Percentiles rank a stretch among this genome's conserved stretches.
phyloP scores from a whole-genome alignment of 805 yeast species.

The Limtongozyma cylindracea region DNA sequence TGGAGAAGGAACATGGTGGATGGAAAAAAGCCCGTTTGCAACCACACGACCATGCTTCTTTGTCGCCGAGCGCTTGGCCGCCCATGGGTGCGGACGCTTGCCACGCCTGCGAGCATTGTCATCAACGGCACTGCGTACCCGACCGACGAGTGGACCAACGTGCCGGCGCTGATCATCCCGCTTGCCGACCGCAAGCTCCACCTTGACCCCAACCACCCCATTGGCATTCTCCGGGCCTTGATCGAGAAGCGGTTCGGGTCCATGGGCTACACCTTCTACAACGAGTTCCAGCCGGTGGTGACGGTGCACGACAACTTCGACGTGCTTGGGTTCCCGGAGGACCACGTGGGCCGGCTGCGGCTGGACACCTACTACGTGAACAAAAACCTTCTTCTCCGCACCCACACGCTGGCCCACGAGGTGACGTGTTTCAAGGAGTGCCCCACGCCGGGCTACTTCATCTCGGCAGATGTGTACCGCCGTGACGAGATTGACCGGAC shows the following conservation, averaged over 20 bases:
- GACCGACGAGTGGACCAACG: conserved; percentile 68
- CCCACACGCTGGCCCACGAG: conserved; percentile 96
- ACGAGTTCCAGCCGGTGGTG: conserved; percentile 65
- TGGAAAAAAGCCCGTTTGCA: too few relatives aligned
- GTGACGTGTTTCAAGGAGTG: conserved; percentile 49
- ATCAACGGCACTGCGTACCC: conserved; percentile 11
- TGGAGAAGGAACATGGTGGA: too few relatives aligned
- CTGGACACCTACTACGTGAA: conserved; percentile 88
- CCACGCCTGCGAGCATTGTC: neutral
- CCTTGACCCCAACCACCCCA: conserved; percentile 55
- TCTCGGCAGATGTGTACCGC: conserved; percentile 89
- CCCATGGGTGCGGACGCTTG: too few relatives aligned
- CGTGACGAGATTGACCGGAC: conserved; percentile 89
- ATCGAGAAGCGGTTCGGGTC: conserved; percentile 43
- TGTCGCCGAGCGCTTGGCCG: too few relatives aligned
- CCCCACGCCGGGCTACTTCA: conserved; percentile 65
- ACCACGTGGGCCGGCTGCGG: conserved; percentile 83
- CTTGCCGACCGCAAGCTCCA: conserved; percentile 57
- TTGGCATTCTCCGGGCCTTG: conserved; percentile 58
- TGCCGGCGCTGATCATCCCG: conserved; percentile 45
- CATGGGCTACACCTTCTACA: conserved; percentile 54
- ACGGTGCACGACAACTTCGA: conserved; percentile 72
- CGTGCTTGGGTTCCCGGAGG: conserved; percentile 68
- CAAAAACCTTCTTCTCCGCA: conserved; percentile 44
- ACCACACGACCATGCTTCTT: too few relatives aligned